These are phyloP conservation scores for Yamadazyma akitaensis DNA, from an alignment of 805 yeast species.

Conservation along the genomic window DNA sequence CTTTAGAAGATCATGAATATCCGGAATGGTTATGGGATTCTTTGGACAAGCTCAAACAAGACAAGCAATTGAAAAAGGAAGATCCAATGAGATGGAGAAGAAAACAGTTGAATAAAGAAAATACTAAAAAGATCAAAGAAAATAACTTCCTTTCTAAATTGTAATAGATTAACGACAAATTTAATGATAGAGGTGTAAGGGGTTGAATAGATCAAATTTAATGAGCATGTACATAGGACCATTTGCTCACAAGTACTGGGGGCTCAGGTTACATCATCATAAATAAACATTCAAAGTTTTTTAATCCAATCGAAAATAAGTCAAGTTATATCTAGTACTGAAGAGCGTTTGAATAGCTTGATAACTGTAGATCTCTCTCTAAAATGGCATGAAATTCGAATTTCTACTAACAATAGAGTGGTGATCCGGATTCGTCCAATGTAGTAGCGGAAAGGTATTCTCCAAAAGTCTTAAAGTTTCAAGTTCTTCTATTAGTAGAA, in stretches of 20 bases:
- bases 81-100: constrained; percentile 65
- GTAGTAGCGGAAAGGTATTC: no score
- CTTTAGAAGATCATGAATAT: constrained; percentile 81
- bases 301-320: no score
- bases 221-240: neutral
- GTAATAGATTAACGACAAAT: constrained; percentile 14
- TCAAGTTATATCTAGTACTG: no score
- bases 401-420: no score
- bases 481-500: neutral
- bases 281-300: neutral
- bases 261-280: neutral
- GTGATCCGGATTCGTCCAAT: no score
- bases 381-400: no score
- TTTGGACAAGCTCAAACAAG: constrained; percentile 63
- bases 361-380: no score
- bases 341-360: no score
- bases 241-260: neutral
- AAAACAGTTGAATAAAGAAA: constrained; percentile 63
- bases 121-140: constrained; percentile 67
- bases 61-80: constrained; percentile 51
- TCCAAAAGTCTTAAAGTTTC: neutral
- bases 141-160: constrained; percentile 72
- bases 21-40: constrained; percentile 95
- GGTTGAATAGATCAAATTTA: neutral
- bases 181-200: neutral